Evolutionary conservation across 148 eudicot species (phyloP).

Genomic region (Vaccinium macrocarpon): DNA sequence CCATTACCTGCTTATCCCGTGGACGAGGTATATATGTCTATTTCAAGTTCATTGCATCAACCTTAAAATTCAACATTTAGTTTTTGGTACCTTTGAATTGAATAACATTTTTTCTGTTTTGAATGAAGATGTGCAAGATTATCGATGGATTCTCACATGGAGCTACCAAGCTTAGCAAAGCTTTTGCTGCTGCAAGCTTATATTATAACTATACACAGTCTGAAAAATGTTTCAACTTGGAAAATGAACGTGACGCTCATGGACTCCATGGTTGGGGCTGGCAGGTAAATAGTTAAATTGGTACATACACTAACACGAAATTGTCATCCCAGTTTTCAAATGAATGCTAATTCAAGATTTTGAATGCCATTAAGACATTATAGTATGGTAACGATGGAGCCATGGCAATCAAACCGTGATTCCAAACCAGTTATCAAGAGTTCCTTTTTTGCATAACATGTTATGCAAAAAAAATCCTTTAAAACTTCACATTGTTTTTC

Average conservation of each 20-base stretch:
- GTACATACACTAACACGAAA: neutral
- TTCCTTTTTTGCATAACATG: neutral
- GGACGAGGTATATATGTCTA: conserved; percentile 23
- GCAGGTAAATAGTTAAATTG: conserved; percentile 32
- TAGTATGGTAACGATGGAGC: neutral
- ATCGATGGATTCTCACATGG: conserved; percentile 35
- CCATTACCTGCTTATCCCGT: conserved; percentile 53
- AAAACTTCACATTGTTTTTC: neutral
- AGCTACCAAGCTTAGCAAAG: conserved; percentile 37
- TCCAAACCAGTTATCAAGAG: neutral
- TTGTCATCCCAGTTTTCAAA: neutral
- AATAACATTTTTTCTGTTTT: neutral
- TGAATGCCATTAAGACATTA: neutral
- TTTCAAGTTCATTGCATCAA: neutral
- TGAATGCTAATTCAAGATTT: neutral
- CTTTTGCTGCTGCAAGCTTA: conserved; percentile 47
- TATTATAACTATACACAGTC: conserved; percentile 42
- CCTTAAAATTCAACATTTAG: too few species aligned
- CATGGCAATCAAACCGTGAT: neutral
- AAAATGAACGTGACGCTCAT: conserved; percentile 32
- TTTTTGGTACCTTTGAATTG: neutral
- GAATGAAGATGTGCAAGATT: conserved; percentile 45
- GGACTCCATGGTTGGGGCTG: conserved; percentile 52
- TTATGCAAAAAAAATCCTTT: neutral
- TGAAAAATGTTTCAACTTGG: conserved; percentile 44